These are phyloP conservation scores for Endogone sp. DNA, from an alignment of 192 early-diverging fungal genomes.

Conservation along the genomic window DNA sequence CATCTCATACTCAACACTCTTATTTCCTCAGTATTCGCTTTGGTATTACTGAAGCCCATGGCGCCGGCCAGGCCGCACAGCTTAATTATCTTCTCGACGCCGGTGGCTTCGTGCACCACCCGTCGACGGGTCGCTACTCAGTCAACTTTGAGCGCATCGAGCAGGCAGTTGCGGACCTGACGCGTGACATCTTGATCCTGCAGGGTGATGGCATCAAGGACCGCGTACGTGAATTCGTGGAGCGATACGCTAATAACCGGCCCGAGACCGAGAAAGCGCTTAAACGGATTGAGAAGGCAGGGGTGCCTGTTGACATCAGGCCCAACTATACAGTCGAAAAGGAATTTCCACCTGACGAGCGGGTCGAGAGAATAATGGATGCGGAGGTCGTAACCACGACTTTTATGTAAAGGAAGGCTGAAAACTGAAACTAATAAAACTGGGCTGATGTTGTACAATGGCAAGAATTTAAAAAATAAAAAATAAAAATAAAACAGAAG, in stretches of 20 bases:
- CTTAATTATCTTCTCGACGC: constrained; percentile 62
- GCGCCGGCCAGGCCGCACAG: constrained; percentile 68
- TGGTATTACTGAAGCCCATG: constrained; percentile 67
- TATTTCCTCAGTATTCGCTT: constrained; percentile 51
- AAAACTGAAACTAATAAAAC: no score
- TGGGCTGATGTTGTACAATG: no score
- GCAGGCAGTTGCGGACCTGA: constrained; percentile 53
- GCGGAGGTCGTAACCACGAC: no score
- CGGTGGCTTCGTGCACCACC: constrained; percentile 55
- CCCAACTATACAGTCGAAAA: constrained; percentile 22
- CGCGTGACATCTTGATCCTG: constrained; percentile 60
- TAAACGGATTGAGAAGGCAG: constrained; percentile 42
- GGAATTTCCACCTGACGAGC: background rate
- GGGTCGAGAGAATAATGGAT: no score
- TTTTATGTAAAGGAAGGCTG: no score
- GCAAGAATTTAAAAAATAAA: no score
- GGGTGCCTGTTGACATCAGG: constrained; percentile 35
- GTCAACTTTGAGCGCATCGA: constrained; percentile 58
- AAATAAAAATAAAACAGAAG: no score
- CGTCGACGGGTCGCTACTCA: constrained; percentile 36
- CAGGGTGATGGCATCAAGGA: constrained; percentile 69
- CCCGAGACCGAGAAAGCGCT: constrained; percentile 49
- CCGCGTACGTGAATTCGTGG: constrained; percentile 52
- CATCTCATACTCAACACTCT: background rate
- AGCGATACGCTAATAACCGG: constrained; percentile 46